These are phyloP conservation scores for Ganoderma resinaceum DNA, from an alignment of 1,284 basidiomycete genomes.

Conservation along the genomic window DNA sequence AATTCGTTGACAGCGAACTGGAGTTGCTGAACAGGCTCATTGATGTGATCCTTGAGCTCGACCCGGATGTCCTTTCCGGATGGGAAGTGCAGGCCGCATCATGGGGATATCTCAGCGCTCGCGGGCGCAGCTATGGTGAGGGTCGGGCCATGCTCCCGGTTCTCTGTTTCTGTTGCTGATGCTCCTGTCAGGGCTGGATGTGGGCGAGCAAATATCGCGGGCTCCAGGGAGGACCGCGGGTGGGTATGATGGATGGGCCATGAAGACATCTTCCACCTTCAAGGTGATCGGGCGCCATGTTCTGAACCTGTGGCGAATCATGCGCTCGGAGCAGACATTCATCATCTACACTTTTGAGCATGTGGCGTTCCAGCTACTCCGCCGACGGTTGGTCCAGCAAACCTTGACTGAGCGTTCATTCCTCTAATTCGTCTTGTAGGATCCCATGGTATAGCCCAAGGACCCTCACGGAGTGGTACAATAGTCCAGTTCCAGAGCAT, in stretches of 20 bases:
- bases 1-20: constrained; percentile 75
- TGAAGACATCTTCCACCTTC: constrained; percentile 83
- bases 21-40: constrained; percentile 85
- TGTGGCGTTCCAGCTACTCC: constrained; percentile 82
- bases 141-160: constrained; percentile 15
- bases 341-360: constrained; percentile 92
- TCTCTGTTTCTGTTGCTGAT: constrained; percentile 9
- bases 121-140: constrained; percentile 71
- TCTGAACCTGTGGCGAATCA: constrained; percentile 92
- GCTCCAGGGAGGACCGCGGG: constrained; percentile 55
- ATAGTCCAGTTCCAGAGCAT: constrained; percentile 63
- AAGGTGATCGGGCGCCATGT: constrained; percentile 90
- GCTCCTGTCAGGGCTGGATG: constrained; percentile 62
- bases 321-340: constrained; percentile 86
- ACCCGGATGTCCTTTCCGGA: constrained; percentile 92
- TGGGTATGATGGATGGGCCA: constrained; percentile 75
- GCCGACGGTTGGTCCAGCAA: constrained; percentile 59
- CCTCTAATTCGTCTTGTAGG: constrained; percentile 47
- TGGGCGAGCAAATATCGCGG: constrained; percentile 74
- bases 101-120: constrained; percentile 90
- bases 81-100: constrained; percentile 92
- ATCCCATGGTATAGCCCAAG: constrained; percentile 77
- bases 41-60: constrained; percentile 79
- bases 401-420: constrained; percentile 3
- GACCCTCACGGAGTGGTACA: constrained; percentile 80